phyloP scores from a whole-genome alignment of 2,329 filamentous ascomycete species.

The Phialocephala subalpina region DNA sequence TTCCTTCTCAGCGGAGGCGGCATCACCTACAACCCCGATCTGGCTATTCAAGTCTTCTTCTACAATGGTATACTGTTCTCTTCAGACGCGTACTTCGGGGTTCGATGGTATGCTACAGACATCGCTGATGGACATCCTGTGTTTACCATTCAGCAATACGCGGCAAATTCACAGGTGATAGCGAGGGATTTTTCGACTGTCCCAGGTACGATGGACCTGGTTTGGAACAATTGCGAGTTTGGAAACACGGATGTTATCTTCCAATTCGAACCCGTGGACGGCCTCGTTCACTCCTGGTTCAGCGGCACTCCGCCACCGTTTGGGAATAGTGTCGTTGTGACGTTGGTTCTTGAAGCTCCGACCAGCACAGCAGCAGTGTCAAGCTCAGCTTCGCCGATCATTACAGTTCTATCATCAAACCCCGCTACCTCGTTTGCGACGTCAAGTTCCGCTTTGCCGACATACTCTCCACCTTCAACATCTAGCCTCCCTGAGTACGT shows the following conservation, averaged over 20 bases:
- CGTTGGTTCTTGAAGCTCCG: not conserved
- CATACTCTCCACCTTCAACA: too few relatives aligned
- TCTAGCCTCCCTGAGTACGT: too few relatives aligned
- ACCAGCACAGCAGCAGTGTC: not conserved
- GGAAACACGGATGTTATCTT: not conserved
- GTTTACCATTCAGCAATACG: not conserved
- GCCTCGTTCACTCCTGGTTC: not conserved
- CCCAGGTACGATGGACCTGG: not conserved
- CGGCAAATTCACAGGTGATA: not conserved
- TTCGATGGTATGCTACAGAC: not conserved
- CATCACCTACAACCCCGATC: not conserved
- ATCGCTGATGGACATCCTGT: not conserved
- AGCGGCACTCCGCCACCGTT: not conserved
- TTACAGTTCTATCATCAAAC: not conserved
- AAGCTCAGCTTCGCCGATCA: not conserved
- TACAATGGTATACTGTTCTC: not conserved
- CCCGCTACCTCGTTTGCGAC: too few relatives aligned
- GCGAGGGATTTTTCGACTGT: not conserved
- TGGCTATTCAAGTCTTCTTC: slow-evolving; percentile 4
- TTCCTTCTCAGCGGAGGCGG: not conserved
- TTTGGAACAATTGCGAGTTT: not conserved
- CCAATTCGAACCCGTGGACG: not conserved
- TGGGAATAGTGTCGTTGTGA: not conserved
- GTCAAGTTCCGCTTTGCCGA: not conserved
- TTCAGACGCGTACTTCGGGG: not conserved